A percentile compares a stretch with the other conserved stretches of the same genome.
These are phyloP conservation scores for Salix exigua DNA, from an alignment of 345 rosid genomes.

Conservation along the genomic window DNA sequence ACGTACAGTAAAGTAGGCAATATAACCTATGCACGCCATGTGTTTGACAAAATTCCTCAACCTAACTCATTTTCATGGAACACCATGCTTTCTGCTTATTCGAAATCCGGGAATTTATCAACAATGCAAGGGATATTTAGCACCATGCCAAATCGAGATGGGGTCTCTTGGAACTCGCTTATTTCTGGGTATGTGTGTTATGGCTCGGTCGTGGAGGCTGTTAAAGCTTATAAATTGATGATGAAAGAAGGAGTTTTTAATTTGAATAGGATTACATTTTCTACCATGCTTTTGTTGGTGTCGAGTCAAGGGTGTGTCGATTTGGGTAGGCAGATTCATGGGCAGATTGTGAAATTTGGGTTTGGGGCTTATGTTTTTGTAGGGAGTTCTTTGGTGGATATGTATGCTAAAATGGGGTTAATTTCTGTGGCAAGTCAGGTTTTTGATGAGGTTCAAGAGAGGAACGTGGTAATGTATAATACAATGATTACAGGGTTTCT, in stretches of 20 bases:
- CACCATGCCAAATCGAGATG: conserved; percentile 60
- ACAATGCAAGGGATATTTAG: conserved; percentile 48
- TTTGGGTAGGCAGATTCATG: conserved; percentile 73
- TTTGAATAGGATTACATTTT: conserved; percentile 68
- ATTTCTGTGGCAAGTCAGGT: conserved; percentile 56
- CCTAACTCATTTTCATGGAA: conserved; percentile 80
- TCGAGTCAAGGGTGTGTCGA: conserved; percentile 39
- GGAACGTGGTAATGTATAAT: conserved; percentile 65
- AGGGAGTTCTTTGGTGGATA: conserved; percentile 71
- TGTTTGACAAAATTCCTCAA: conserved; percentile 59
- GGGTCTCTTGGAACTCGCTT: conserved; percentile 77
- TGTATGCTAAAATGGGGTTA: conserved; percentile 69
- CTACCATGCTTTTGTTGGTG: conserved; percentile 62
- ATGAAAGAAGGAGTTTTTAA: conserved; percentile 45
- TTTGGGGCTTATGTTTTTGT: conserved; percentile 54
- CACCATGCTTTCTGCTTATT: conserved; percentile 70
- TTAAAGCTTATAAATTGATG: conserved; percentile 59
- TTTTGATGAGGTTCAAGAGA: conserved; percentile 45
- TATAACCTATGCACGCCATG: conserved; percentile 49
- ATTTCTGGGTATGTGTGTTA: conserved; percentile 60
- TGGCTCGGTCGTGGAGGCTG: conserved; percentile 47
- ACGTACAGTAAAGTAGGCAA: conserved; percentile 37
- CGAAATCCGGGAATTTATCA: conserved; percentile 54
- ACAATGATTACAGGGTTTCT: conserved; percentile 69
- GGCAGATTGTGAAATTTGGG: conserved; percentile 66